phyloP scores from a whole-genome alignment of 371 early-diverging fungal species.

The Mucor racemosus region DNA sequence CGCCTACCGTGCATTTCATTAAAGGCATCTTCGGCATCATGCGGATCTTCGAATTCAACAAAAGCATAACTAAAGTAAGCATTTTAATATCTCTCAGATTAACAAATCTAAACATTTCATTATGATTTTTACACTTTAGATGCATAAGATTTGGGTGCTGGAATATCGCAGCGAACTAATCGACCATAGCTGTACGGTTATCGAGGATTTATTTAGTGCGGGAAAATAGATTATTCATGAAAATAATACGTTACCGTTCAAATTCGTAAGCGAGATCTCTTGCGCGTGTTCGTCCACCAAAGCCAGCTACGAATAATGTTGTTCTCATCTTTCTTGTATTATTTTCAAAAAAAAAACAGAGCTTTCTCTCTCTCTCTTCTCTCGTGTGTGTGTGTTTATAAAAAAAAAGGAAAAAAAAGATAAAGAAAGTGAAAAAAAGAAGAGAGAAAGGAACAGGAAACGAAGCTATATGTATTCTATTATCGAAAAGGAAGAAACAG shows the following conservation, averaged over 20 bases:
- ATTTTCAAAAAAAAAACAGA: not conserved
- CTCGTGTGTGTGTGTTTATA: not conserved
- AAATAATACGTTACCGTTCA: slow-evolving; percentile 63
- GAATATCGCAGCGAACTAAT: slow-evolving; percentile 84
- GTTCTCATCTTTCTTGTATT: slow-evolving; percentile 37
- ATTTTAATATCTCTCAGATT: not conserved
- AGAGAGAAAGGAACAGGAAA: slow-evolving; percentile 13
- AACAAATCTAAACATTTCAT: no score
- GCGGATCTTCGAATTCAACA: slow-evolving; percentile 90
- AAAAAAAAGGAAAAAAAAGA: not conserved
- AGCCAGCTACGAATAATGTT: slow-evolving; percentile 79
- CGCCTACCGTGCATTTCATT: slow-evolving; percentile 87
- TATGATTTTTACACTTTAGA: slow-evolving; percentile 64
- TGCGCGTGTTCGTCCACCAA: slow-evolving; percentile 72
- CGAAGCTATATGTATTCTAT: not conserved
- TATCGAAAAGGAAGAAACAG: slow-evolving; percentile 1
- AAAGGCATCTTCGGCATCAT: slow-evolving; percentile 90
- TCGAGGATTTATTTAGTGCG: not conserved
- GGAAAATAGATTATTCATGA: not conserved
- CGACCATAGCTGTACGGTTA: slow-evolving; percentile 69
- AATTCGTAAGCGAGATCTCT: slow-evolving; percentile 85
- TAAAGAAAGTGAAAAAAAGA: slow-evolving; percentile 7
- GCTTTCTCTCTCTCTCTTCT: not conserved
- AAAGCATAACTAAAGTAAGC: slow-evolving; percentile 75
- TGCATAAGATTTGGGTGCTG: slow-evolving; percentile 70